A percentile compares a stretch with the other conserved stretches of the same genome.
Evolutionary conservation across 1,139 yeast species (phyloP).

Genomic region (Blastobotrys capitulatus): DNA sequence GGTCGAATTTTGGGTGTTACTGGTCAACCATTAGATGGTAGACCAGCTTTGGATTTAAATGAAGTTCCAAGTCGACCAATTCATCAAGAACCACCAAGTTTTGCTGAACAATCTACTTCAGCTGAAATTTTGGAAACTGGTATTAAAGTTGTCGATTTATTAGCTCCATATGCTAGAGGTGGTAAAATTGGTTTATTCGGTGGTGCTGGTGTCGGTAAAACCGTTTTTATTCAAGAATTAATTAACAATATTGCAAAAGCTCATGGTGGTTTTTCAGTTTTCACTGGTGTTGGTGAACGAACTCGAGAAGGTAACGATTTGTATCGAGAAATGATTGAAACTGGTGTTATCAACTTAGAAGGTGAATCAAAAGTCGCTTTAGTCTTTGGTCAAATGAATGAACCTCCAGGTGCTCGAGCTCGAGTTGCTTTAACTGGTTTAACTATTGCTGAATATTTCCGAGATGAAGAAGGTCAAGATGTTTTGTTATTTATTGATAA

Average conservation of each 20-base stretch:
- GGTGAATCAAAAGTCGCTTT: conserved; percentile 99
- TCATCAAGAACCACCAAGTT: conserved; percentile 96
- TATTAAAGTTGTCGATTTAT: conserved; percentile 98
- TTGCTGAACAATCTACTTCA: conserved; percentile 93
- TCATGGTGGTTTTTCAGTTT: conserved; percentile 99
- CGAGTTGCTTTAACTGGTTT: conserved; percentile 99
- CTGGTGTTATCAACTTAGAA: conserved; percentile 99
- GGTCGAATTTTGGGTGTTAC: conserved; percentile 98
- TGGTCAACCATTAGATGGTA: conserved; percentile 99
- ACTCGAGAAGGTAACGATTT: conserved; percentile 99
- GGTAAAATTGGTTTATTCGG: conserved; percentile 99
- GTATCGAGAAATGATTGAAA: conserved; percentile 99
- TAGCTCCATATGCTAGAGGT: conserved; percentile 99
- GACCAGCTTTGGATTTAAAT: conserved; percentile 73
- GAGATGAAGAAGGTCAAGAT: conserved; percentile 99
- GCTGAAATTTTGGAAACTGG: conserved; percentile 98
- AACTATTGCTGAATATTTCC: conserved; percentile 99
- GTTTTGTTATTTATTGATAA: conserved; percentile 98
- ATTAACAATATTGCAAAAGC: conserved; percentile 99
- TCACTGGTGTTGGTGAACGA: conserved; percentile 99
- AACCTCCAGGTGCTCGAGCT: conserved; percentile 99
- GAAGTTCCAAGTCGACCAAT: conserved; percentile 91
- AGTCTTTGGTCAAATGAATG: conserved; percentile 99
- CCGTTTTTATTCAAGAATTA: conserved; percentile 99
- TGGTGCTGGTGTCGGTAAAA: conserved; percentile 99